Base-by-base conservation (phyloP, 805 yeast genomes). In the Soucietia sequanensis region DNA sequence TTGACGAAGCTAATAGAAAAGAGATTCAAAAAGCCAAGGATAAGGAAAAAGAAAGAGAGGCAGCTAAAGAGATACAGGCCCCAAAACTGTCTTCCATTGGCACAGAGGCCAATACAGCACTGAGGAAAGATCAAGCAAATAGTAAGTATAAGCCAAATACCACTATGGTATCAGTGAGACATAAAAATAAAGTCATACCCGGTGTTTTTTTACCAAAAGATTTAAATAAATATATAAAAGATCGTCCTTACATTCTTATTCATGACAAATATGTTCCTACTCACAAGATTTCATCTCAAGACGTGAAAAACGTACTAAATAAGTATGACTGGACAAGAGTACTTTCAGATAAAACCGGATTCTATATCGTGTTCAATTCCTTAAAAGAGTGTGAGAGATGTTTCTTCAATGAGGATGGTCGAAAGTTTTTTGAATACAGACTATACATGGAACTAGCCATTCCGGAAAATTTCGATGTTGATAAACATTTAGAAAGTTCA, bases 241-340 rank as follows among this genome's bases (percentile, higher is more conserved):
- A 72, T 20, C 63, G 84, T 20, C 81, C 90, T 0, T 80, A 68
- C 37, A 58, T 84, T 18, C 67, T 73, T 41, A 73, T 84, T 29
- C 65, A 70, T 12, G 75, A 74, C 43, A 68, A 66, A 38, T 72
- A 68, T 38, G 69, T 75, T 11, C 68, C 79, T 2, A 65, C 77
- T 0, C 59, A 64, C 34, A 62, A 67, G 34, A 67, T 80, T 1
- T 62, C 70, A 11, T 63, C 78, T 2, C 69, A 68, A 34, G 87
- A 82, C 49, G 62, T 88, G 35, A 80, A 84, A 47, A 68, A 73
- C 18, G 66, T 70, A 20, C 61, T 87, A 21, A 70, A 70, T 26
- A 73, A 70, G 31, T 82, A 82, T 50, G 76, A 74, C 35, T 83
- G 88, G 80, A 74, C 79, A 0, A 66, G 84, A 35, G 76, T 87